Percentiles rank a stretch among this genome's conserved stretches.
Conservation (phyloP, 805 yeast genomes). For the Barnettozyma sp. region DNA sequence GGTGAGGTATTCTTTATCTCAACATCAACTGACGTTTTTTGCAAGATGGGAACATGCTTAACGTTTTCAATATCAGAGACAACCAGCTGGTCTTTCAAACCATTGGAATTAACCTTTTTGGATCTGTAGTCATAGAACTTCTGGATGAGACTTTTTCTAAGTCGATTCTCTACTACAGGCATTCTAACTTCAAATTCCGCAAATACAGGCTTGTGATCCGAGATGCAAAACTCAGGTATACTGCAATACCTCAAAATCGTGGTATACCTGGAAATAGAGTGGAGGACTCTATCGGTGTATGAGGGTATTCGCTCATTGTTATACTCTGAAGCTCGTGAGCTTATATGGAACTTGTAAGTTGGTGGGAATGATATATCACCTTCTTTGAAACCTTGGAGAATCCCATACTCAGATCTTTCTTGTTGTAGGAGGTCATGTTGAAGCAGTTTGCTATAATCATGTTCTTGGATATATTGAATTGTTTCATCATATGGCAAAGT, state of each 20-base stretch:
- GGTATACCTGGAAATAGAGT: slow-evolving; percentile 28
- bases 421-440: slow-evolving; percentile 38
- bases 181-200: slow-evolving; percentile 29
- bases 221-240: slow-evolving; percentile 24
- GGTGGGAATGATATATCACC: slow-evolving; percentile 44
- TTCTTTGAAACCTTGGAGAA: slow-evolving; percentile 37
- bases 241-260: slow-evolving; percentile 21
- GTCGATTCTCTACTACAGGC: slow-evolving; percentile 31
- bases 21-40: slow-evolving; percentile 21
- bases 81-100: slow-evolving; percentile 32
- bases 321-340: slow-evolving; percentile 18
- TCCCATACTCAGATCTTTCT: slow-evolving; percentile 28
- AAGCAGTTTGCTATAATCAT: slow-evolving; percentile 31
- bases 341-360: slow-evolving; percentile 39
- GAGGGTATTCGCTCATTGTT: slow-evolving; percentile 42
- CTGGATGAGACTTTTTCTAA: slow-evolving; percentile 30
- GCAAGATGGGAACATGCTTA: slow-evolving; percentile 21
- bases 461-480: slow-evolving; percentile 23
- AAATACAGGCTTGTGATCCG: slow-evolving; percentile 54
- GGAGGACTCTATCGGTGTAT: slow-evolving; percentile 52
- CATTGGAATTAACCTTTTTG: slow-evolving; percentile 33
- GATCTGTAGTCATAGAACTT: slow-evolving; percentile 36
- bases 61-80: slow-evolving; percentile 31
- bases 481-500: slow-evolving; percentile 26
- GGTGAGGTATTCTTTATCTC: slow-evolving; percentile 27